Base-by-base conservation (phyloP, 2,329 filamentous ascomycete genomes). In the Huntiella abstrusa region DNA sequence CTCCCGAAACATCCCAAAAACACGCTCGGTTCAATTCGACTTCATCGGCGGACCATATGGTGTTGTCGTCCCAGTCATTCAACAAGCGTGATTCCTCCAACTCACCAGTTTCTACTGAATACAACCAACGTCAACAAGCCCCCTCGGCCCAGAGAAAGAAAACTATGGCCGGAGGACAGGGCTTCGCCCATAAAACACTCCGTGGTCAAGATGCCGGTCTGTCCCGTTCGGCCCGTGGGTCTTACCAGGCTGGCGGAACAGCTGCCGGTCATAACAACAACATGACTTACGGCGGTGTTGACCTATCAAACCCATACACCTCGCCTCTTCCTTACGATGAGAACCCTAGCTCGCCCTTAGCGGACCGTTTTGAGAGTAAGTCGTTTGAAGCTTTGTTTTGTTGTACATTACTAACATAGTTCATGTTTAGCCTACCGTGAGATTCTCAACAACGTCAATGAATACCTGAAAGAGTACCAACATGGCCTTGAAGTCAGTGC, bases 391-490 rank as follows among this genome's bases (percentile, higher is more conserved):
- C 5, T 34, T 12, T 32, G 3, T 44, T n/a, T 28, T 17, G 13
- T 4, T 40, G 19, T 36, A 7, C 32, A 16, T 36, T 22, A 45
- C 51, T 50, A 43, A 50, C 41, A 16, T 15, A 3, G 3, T 17
- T 4, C 28, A 4, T 39, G 36, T 39, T 46, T 54, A 92, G 86
- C 83, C 44, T 98, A 91, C 91, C 77, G 91, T 55, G 94, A 93
- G 65, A 73, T 95, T 11, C 72, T 98, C 45, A 96, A 96, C 60
- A 87, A 95, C 54, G 70, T 96, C 39, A 94, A 96, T 53, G 67
- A 82, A 48, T 96, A 94, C 60, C 96, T 95, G 60, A 79, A 84
- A 55, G 91, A 96, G 60, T 77, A 96, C 41, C 85, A 94, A 58
- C 73, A 73, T 43, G 83, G 87, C 41, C 95, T 95, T 61, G 88